Base-by-base conservation (phyloP, 116 monocot species). In the Papilionanthe hybrid region DNA sequence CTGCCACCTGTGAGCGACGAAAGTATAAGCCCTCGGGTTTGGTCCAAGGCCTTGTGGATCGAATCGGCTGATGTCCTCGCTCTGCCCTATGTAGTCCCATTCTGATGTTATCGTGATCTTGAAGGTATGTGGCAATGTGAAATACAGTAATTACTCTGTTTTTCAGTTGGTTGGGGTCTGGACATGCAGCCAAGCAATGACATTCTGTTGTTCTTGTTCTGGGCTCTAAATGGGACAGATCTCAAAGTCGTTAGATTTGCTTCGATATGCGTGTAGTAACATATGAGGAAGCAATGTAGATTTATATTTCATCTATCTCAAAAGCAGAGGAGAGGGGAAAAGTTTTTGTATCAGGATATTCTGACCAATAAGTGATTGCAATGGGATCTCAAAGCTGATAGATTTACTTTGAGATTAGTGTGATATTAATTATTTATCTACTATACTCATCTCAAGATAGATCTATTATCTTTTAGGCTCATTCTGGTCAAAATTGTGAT, bases 1-100 rank as follows among this genome's bases (percentile, higher is more conserved):
- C 28, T 17, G 77, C 72, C 69, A 74, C 29, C 53, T 53, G 37
- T 12, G 77, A 82, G 77, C 23, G 85, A 73, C 68, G 76, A 79
- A 53, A 72, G 78, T 72, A 50, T 49, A 18, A 37, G 37, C 37
- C 73, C 80, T 9, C 71, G 71, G 55, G 92, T 97, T 22, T 97
- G 97, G 97, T 89, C 91, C 15, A 22, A 86, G 73, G 83, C 92
- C 57, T 18, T 87, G 55, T 75, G 27, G 58, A 85, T 94, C 48
- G 94, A 86, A 27, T 77, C 83, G 1, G 84, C 65, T 0, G 89
- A 92, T 76, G 76, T 87, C 58, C 45, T 94, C n/a, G 94, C 91
- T 63, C 60, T 97, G 77, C 97, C 97, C 20, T 97, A 94, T 82
- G 94, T 94, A 42, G 77, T 97, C 79, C 97, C 97, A 5, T 94